Percentiles rank a stretch among this genome's conserved stretches.
Evolutionary conservation across 768 basidiomycete species (phyloP).

Genomic region (Phanerochaete sordida): DNA sequence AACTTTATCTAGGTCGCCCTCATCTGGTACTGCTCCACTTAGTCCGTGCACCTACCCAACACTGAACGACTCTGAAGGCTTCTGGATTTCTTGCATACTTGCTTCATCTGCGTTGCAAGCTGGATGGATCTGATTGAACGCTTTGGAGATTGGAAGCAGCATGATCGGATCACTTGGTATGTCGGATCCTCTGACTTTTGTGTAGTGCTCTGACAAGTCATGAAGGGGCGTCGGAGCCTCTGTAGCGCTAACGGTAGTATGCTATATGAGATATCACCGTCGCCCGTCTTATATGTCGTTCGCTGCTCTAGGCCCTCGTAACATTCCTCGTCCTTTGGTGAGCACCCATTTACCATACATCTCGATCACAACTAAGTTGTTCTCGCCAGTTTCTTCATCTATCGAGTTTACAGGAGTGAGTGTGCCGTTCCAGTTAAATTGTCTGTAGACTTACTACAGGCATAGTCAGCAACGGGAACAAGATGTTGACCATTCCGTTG

Average conservation of each 20-base stretch:
- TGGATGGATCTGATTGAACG: constrained; percentile 21
- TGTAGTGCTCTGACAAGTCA: background rate
- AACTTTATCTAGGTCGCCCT: background rate
- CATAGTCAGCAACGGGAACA: constrained; percentile 14
- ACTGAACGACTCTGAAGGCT: too few relatives aligned
- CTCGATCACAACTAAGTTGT: too few relatives aligned
- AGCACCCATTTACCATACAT: too few relatives aligned
- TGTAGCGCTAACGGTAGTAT: constrained; percentile 5
- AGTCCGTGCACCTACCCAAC: too few relatives aligned
- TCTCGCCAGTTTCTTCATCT: constrained; percentile 14
- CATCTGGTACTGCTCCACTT: background rate
- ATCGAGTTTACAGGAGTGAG: constrained; percentile 8
- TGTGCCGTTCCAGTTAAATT: background rate
- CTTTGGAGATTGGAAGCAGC: constrained; percentile 15
- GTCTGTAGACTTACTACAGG: background rate
- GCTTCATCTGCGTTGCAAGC: constrained; percentile 17
- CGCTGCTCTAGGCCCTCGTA: constrained; percentile 4
- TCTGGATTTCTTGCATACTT: constrained; percentile 21
- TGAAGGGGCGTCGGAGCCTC: constrained; percentile 8
- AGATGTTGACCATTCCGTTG: constrained; percentile 7
- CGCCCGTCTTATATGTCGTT: too few relatives aligned
- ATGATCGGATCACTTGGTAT: constrained; percentile 21
- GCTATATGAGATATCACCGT: too few relatives aligned
- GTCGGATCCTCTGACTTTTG: background rate
- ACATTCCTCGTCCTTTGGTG: constrained; percentile 5